phyloP scores from a whole-genome alignment of 805 yeast species.

The Starmerella stellata region DNA sequence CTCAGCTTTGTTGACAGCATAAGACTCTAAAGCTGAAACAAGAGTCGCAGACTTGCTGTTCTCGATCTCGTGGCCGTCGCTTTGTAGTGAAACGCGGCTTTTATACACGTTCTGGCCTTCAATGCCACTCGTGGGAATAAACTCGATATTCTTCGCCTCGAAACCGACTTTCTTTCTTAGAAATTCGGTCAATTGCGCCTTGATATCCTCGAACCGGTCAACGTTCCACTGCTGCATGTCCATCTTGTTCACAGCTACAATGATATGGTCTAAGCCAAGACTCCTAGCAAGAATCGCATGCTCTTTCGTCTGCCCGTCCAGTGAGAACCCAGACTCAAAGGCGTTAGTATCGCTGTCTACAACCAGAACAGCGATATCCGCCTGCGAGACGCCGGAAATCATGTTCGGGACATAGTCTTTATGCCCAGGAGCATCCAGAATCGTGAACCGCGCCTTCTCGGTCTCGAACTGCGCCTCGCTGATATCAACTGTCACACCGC shows the following conservation, averaged over 20 bases:
- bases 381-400: constrained; percentile 69
- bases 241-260: constrained; percentile 54
- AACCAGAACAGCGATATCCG: constrained; percentile 56
- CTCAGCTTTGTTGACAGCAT: constrained; percentile 14
- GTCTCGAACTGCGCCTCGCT: constrained; percentile 54
- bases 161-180: constrained; percentile 38
- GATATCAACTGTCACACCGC: constrained; percentile 69
- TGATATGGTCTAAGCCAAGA: constrained; percentile 42
- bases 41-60: constrained; percentile 25
- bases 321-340: constrained; percentile 49
- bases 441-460: constrained; percentile 35
- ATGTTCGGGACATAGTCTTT: constrained; percentile 67
- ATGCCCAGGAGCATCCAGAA: constrained; percentile 77
- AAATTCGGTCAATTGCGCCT: constrained; percentile 32
- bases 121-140: constrained; percentile 54
- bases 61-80: constrained; percentile 6
- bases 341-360: constrained; percentile 50
- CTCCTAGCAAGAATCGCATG: constrained; percentile 52
- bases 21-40: constrained; percentile 22
- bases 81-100: too few relatives aligned
- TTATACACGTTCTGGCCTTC: constrained; percentile 48
- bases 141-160: constrained; percentile 25
- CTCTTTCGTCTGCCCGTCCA: constrained; percentile 63
- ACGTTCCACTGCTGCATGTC: constrained; percentile 44
- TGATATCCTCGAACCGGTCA: constrained; percentile 35